A percentile compares a stretch with the other conserved stretches of the same genome.
Conservation (phyloP, 2,329 filamentous ascomycete genomes). For the Penicillium fuscoglaucum region DNA sequence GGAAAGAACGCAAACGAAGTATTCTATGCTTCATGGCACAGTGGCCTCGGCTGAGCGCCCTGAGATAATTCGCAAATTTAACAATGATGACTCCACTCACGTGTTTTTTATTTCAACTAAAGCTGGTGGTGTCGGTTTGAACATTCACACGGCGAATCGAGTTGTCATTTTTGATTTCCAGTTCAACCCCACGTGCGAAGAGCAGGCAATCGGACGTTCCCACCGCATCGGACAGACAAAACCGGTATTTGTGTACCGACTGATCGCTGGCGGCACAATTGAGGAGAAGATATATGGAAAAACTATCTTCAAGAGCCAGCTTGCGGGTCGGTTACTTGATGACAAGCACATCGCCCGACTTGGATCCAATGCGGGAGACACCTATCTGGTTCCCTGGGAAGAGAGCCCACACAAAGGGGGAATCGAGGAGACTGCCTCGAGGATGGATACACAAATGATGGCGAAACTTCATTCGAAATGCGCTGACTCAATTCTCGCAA, state of each 20-base stretch:
- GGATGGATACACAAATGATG: not conserved
- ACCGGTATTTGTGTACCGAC: conserved; percentile 79
- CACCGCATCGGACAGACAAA: conserved; percentile 84
- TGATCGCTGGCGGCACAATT: conserved; percentile 75
- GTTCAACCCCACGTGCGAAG: conserved; percentile 78
- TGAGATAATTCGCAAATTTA: conserved; percentile 67
- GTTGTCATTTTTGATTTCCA: conserved; percentile 83
- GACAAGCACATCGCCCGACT: too few relatives aligned
- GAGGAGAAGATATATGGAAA: conserved; percentile 73
- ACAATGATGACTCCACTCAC: conserved; percentile 43
- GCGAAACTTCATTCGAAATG: not conserved
- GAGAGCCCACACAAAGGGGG: not conserved
- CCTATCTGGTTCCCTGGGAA: too few relatives aligned
- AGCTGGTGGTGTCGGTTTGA: conserved; percentile 80
- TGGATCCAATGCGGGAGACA: too few relatives aligned
- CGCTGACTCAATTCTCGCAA: not conserved
- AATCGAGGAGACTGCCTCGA: not conserved
- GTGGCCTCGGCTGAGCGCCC: conserved; percentile 62
- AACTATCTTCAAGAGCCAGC: conserved; percentile 77
- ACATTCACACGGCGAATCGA: conserved; percentile 79
- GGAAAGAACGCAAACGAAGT: conserved; percentile 47
- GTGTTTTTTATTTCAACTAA: conserved; percentile 80
- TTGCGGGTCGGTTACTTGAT: conserved; percentile 43
- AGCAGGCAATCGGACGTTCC: conserved; percentile 82
- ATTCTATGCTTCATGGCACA: conserved; percentile 60